Conservation (phyloP, 108 stramenopile species). For the Licmophora abbreviata region DNA sequence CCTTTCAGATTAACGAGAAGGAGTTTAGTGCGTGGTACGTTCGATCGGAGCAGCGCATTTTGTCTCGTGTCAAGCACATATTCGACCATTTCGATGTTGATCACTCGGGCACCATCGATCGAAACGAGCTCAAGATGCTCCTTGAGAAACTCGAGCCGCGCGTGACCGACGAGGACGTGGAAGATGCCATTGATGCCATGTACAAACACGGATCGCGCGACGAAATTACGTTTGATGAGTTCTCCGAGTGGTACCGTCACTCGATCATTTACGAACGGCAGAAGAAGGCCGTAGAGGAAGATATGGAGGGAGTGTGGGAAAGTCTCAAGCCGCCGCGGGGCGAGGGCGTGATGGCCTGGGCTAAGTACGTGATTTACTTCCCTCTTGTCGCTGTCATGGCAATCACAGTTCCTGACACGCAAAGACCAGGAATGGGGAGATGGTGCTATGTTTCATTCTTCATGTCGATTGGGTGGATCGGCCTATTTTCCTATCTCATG, state of each 20-base stretch:
- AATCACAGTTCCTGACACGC: constrained; percentile 50
- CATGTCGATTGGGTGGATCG: constrained; percentile 56
- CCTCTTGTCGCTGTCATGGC: constrained; percentile 35
- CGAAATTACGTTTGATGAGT: constrained; percentile 38
- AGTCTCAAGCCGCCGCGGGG: constrained; percentile 14
- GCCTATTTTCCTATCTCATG: constrained; percentile 54
- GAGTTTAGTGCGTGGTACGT: constrained; percentile 45
- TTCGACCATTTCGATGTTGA: constrained; percentile 43
- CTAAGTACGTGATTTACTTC: constrained; percentile 25
- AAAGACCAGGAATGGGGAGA: constrained; percentile 33
- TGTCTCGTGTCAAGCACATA: constrained; percentile 20
- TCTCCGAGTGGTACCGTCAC: constrained; percentile 33
- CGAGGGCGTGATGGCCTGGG: constrained; percentile 11
- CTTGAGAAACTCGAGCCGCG: constrained; percentile 19
- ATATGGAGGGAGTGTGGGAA: constrained; percentile 22
- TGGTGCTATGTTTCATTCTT: constrained; percentile 51
- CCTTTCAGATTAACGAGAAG: constrained; percentile 14
- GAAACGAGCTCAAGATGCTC: constrained; percentile 26
- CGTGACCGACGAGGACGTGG: constrained; percentile 30
- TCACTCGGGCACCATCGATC: constrained; percentile 28
- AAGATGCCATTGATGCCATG: constrained; percentile 30
- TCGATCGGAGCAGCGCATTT: constrained; percentile 26
- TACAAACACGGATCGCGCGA: constrained; percentile 26
- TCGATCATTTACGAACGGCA: constrained; percentile 26
- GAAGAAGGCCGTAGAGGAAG: constrained; percentile 25